Evolutionary conservation across 2,329 filamentous ascomycete genomes (phyloP), one percentile per base, ranked within the genome.

Genomic region (Xylariaceae sp.): DNA sequence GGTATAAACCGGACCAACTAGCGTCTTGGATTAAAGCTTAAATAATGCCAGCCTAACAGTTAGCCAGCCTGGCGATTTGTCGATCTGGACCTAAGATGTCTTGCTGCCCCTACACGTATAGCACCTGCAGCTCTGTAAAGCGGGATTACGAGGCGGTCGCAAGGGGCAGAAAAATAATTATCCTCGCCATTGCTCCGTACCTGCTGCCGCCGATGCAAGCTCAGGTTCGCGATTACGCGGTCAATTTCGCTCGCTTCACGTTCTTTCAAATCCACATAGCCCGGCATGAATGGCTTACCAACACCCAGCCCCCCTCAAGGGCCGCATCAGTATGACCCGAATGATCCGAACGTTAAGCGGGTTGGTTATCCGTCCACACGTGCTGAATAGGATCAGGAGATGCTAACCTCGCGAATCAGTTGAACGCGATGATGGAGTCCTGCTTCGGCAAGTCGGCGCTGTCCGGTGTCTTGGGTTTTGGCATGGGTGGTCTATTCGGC

Each of bases 401-500:
- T 37, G 43, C 45, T 64, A 26, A 66, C 37, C 20, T 40, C 20
- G 41, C 44, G 32, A 40, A 43, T 37, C 65, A 95, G 90, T 89
- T 96, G 79, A 86, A 91, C 81, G 76, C 80, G 20, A 85, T 86
- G 43, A 96, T 97, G 91, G 93, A 98, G 75, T 96, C 91, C 32
- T 99, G 95, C 72, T 86, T 89, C 20, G 88, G 88, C 55, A 99
- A 99, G 75, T 90, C 91, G 18, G 88, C 86, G 65, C 89, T 99
- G 76, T 90, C 93, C 0, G 95, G 93, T 54, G 90, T 89, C 20
- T 96, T 96, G 85, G 95, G 95, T 16, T 97, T 97, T 69, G 95
- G 88, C 40, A 88, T 99, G 64, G 95, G 95, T 61, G 95, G 92
- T 68, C 80, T 96, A 43, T 99, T 99, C 67, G 95, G 95, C 65